These are phyloP conservation scores for Tylopilus subfusipes DNA, from an alignment of 768 basidiomycete species.

Conservation along the genomic window DNA sequence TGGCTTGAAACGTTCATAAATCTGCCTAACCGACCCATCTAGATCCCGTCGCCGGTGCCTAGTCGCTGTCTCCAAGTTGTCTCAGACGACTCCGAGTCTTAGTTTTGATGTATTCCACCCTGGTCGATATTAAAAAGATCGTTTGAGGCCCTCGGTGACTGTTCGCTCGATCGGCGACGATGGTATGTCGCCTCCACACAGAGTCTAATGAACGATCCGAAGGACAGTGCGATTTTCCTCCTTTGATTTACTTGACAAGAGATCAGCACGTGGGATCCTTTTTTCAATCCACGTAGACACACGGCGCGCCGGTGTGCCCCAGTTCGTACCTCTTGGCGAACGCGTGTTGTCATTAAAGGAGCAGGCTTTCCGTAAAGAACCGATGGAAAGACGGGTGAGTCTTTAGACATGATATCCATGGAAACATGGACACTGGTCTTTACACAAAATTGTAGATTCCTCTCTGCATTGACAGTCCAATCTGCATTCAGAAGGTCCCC, in stretches of 20 bases:
- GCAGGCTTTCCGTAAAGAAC: not conserved
- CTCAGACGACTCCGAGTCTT: no score
- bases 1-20: no score
- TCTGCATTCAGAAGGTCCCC: not conserved
- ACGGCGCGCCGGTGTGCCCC: not conserved
- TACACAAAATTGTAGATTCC: not conserved
- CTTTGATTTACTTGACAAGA: not conserved
- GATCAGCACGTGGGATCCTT: not conserved
- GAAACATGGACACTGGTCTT: not conserved
- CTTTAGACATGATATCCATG: slow-evolving; percentile 1
- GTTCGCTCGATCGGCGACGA: not conserved
- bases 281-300: not conserved
- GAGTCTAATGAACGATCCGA: not conserved
- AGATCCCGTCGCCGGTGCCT: not conserved
- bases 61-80: no score
- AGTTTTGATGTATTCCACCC: no score
- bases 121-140: not conserved
- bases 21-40: no score
- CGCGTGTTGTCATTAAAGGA: not conserved
- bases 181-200: not conserved
- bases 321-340: not conserved
- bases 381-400: not conserved
- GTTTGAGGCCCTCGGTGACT: not conserved
- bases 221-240: not conserved
- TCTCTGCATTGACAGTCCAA: not conserved